phyloP scores from a whole-genome alignment of 1,284 basidiomycete species.

The Ceraceosorus guamensis region DNA sequence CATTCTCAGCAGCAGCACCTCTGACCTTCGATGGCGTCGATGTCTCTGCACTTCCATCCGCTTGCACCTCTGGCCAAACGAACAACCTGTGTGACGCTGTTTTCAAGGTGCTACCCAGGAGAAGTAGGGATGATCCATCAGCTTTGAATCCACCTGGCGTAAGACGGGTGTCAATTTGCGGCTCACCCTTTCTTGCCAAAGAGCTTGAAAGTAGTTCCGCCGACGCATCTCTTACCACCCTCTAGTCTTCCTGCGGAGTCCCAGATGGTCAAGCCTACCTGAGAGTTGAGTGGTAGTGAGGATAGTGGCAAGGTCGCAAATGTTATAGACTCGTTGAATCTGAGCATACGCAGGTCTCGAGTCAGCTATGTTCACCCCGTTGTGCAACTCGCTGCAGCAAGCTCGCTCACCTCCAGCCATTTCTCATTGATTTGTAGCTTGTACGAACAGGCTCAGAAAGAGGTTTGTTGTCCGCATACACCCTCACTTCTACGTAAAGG shows the following conservation, averaged over 20 bases:
- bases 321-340: constrained; percentile 1
- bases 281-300: constrained; percentile 76
- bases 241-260: constrained; percentile 56
- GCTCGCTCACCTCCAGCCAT: constrained; percentile 4
- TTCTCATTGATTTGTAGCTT: constrained; percentile 83
- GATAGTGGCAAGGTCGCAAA: constrained; percentile 56
- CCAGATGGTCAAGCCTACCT: constrained; percentile 89
- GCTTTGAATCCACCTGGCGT: neutral
- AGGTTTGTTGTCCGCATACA: constrained; percentile 86
- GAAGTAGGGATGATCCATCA: neutral
- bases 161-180: neutral
- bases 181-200: constrained; percentile 82
- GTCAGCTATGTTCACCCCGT: neutral
- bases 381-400: constrained; percentile 45
- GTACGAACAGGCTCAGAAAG: constrained; percentile 83
- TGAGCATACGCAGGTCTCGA: neutral
- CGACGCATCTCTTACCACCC: constrained; percentile 58
- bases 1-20: neutral
- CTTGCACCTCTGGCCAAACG: constrained; percentile 73
- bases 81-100: constrained; percentile 67
- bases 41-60: constrained; percentile 72
- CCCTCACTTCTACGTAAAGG: constrained; percentile 81
- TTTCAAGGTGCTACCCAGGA: constrained; percentile 66
- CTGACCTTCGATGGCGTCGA: constrained; percentile 59
- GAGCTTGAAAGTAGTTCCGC: constrained; percentile 78